A percentile compares a stretch with the other conserved stretches of the same genome.
Evolutionary conservation across 345 rosid species (phyloP).

Genomic region (Mallotus nudiflorus): DNA sequence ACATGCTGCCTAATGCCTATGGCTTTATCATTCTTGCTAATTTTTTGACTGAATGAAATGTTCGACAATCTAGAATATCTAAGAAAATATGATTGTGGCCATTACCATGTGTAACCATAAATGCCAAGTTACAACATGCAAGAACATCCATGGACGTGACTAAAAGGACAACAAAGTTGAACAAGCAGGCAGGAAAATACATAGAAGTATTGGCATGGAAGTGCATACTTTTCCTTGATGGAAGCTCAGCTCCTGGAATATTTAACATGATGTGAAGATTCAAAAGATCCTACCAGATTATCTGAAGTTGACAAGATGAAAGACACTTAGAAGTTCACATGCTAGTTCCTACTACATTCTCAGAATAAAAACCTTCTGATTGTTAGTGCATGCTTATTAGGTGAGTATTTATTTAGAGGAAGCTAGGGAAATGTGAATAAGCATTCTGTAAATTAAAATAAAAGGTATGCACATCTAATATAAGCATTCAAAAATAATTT

Average conservation of each 20-base stretch:
- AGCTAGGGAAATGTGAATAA: neutral
- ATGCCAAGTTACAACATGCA: neutral
- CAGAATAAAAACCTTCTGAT: neutral
- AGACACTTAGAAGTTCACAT: neutral
- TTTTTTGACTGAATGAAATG: neutral
- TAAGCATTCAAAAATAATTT: neutral
- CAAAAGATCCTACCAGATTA: neutral
- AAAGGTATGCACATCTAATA: neutral
- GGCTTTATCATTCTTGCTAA: neutral
- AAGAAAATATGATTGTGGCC: no score
- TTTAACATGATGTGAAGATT: neutral
- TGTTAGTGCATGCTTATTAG: neutral
- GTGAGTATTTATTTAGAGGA: neutral
- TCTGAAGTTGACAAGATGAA: neutral
- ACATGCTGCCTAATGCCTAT: neutral
- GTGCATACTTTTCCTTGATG: neutral
- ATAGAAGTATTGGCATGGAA: neutral
- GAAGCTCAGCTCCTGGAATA: constrained; percentile 5
- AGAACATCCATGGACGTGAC: neutral
- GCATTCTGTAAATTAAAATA: neutral
- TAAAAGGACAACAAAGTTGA: neutral
- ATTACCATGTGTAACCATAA: no score
- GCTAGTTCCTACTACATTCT: neutral
- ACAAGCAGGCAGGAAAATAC: neutral
- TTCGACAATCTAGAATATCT: neutral